Evolutionary conservation across 2,329 filamentous ascomycete genomes (phyloP).

Genomic region (Trichophyton simii): DNA sequence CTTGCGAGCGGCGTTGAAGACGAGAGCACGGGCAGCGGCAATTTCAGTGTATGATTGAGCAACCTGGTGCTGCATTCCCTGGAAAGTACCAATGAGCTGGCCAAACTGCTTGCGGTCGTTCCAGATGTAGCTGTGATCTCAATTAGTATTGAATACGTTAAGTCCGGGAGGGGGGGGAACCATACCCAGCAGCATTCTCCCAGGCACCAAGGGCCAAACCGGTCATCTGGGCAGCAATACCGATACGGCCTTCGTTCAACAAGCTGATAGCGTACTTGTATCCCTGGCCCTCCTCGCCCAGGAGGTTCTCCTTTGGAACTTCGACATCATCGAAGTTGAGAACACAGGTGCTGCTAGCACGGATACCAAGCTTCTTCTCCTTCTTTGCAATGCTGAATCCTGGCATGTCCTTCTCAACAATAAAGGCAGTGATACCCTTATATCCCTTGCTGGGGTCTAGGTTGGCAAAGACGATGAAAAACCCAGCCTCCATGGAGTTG

Average conservation of each 20-base stretch:
- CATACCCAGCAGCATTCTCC: constrained; percentile 75
- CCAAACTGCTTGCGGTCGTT: constrained; percentile 98
- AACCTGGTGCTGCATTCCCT: constrained; percentile 98
- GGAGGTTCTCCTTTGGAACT: constrained; percentile 73
- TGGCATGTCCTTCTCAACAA: constrained; percentile 77
- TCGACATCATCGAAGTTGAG: constrained; percentile 95
- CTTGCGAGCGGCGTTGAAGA: constrained; percentile 93
- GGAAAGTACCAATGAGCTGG: constrained; percentile 85
- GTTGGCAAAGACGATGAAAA: constrained; percentile 98
- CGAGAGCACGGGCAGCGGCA: constrained; percentile 73
- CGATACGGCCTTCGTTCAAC: constrained; percentile 92
- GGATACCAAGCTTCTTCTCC: constrained; percentile 98
- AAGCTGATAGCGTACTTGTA: constrained; percentile 97
- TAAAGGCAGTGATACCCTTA: constrained; percentile 91
- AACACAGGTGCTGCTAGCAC: constrained; percentile 89
- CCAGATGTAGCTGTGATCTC: constrained; percentile 64
- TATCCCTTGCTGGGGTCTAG: constrained; percentile 84
- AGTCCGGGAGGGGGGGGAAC: constrained; percentile 15
- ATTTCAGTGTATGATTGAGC: constrained; percentile 95
- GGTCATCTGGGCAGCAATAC: constrained; percentile 94
- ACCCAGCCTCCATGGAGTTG: constrained; percentile 81
- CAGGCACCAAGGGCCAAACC: constrained; percentile 87
- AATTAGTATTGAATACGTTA: background rate
- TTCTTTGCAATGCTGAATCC: constrained; percentile 97
- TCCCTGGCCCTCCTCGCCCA: constrained; percentile 78